Percentiles rank a stretch among this genome's conserved stretches.
Evolutionary conservation across 139 green algal genomes (phyloP).

Genomic region (Chlorella sp.): DNA sequence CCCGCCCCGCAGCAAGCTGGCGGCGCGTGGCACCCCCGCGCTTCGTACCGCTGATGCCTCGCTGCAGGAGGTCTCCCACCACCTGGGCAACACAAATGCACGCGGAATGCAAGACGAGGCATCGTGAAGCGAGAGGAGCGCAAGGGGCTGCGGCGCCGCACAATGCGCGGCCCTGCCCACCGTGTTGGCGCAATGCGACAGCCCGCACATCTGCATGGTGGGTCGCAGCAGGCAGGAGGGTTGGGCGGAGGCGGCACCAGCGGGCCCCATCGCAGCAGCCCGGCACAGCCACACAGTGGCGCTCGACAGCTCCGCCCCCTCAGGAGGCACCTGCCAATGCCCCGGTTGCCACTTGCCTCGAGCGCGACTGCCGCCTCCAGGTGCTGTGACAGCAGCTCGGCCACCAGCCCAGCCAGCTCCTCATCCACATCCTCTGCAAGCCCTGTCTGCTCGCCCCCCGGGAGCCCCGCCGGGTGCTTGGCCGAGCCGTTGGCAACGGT

Average conservation of each 20-base stretch:
- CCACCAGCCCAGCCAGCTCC: too few relatives aligned
- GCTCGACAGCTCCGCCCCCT: too few relatives aligned
- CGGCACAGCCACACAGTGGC: too few relatives aligned
- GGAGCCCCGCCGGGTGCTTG: too few relatives aligned
- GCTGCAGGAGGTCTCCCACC: conserved; percentile 17
- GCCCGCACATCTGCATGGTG: neutral
- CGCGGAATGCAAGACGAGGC: neutral
- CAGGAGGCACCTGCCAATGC: too few relatives aligned
- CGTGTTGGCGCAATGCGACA: neutral
- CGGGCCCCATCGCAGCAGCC: too few relatives aligned
- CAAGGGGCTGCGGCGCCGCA: neutral
- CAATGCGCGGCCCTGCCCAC: neutral
- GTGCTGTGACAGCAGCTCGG: too few relatives aligned
- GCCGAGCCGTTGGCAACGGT: too few relatives aligned
- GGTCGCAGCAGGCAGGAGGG: neutral
- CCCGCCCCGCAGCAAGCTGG: conserved; percentile 11
- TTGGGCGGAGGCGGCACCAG: neutral
- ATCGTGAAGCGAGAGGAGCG: neutral
- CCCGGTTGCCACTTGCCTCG: too few relatives aligned
- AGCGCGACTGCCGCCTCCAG: too few relatives aligned
- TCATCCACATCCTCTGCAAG: too few relatives aligned
- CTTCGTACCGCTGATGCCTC: conserved; percentile 15
- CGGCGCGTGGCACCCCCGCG: conserved; percentile 19
- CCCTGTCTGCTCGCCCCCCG: too few relatives aligned
- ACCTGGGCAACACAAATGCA: conserved; percentile 7